These are phyloP conservation scores for Polychytrium aggregatum DNA, from an alignment of 192 early-diverging fungal species.

Conservation along the genomic window DNA sequence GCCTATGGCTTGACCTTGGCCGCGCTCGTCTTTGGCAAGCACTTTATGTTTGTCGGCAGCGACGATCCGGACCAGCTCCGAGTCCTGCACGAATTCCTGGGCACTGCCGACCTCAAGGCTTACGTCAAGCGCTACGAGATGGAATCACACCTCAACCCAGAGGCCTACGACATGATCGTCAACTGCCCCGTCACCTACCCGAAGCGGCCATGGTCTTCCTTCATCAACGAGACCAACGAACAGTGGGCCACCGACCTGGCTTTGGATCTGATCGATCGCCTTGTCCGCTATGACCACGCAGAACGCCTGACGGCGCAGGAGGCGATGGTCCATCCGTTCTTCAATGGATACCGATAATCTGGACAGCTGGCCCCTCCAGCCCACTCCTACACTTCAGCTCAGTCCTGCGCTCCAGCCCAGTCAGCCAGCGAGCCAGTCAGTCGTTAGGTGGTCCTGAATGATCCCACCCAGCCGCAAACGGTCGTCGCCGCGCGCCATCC, in stretches of 20 bases:
- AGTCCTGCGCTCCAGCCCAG: too few relatives aligned
- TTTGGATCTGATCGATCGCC: slow-evolving; percentile 15
- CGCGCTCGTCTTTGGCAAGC: slow-evolving; percentile 22
- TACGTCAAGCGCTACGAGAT: slow-evolving; percentile 16
- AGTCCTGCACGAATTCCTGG: slow-evolving; percentile 20
- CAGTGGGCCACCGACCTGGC: slow-evolving; percentile 15
- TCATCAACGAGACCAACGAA: slow-evolving; percentile 3
- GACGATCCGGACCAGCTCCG: slow-evolving; percentile 26
- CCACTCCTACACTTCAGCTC: too few relatives aligned
- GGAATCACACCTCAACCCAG: slow-evolving; percentile 2
- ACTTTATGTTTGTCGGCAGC: slow-evolving; percentile 26
- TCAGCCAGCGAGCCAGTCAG: too few relatives aligned
- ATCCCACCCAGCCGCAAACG: too few relatives aligned
- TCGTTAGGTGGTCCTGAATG: too few relatives aligned
- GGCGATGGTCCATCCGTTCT: slow-evolving; percentile 16
- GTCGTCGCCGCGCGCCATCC: too few relatives aligned
- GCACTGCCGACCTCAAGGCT: slow-evolving; percentile 13
- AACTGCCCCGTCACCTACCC: background rate
- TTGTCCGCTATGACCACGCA: slow-evolving; percentile 21
- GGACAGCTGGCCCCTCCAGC: too few relatives aligned
- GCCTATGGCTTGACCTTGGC: slow-evolving; percentile 33
- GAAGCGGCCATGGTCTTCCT: too few relatives aligned
- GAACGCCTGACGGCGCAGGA: slow-evolving; percentile 21
- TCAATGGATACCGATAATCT: too few relatives aligned
- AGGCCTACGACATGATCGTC: background rate